These are phyloP conservation scores for Nematocida major DNA, from an alignment of 371 early-diverging fungal species.

Conservation along the genomic window DNA sequence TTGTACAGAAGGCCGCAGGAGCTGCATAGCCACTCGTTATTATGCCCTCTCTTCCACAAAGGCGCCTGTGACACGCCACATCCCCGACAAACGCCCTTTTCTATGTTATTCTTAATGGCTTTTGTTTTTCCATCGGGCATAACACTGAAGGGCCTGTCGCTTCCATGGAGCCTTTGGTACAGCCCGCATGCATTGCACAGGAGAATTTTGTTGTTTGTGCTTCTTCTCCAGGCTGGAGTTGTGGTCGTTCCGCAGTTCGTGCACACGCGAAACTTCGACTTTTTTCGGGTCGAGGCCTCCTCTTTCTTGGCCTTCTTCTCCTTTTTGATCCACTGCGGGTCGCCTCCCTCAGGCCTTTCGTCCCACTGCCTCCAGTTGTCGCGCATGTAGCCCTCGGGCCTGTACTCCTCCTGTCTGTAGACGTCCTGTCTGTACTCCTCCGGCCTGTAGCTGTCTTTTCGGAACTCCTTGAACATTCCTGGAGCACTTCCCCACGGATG, in stretches of 20 bases:
- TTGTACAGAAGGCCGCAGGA: slow-evolving; percentile 46
- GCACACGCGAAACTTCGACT: slow-evolving; percentile 67
- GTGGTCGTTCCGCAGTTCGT: slow-evolving; percentile 73
- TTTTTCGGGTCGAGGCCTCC: slow-evolving; percentile 49
- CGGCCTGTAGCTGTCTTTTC: not conserved
- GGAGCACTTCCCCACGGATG: not conserved
- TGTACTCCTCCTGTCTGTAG: too few species aligned
- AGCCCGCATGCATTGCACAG: slow-evolving; percentile 80
- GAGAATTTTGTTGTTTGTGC: slow-evolving; percentile 70
- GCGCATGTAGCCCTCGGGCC: not conserved
- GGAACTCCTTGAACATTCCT: not conserved
- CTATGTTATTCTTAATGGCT: slow-evolving; percentile 60
- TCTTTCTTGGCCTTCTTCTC: slow-evolving; percentile 35
- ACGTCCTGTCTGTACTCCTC: not conserved
- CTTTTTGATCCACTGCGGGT: not conserved
- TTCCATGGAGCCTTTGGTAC: slow-evolving; percentile 72
- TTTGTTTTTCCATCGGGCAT: slow-evolving; percentile 64
- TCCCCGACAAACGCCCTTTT: slow-evolving; percentile 56
- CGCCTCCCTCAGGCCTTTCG: not conserved
- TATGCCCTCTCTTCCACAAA: slow-evolving; percentile 51
- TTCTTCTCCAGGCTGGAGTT: slow-evolving; percentile 80
- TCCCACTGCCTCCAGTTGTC: not conserved
- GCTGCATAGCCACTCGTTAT: slow-evolving; percentile 50
- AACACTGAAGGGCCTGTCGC: slow-evolving; percentile 61
- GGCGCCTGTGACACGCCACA: slow-evolving; percentile 56